These are phyloP conservation scores for Alternaria sp. DNA, from an alignment of 2,329 filamentous ascomycete species.

Conservation along the genomic window DNA sequence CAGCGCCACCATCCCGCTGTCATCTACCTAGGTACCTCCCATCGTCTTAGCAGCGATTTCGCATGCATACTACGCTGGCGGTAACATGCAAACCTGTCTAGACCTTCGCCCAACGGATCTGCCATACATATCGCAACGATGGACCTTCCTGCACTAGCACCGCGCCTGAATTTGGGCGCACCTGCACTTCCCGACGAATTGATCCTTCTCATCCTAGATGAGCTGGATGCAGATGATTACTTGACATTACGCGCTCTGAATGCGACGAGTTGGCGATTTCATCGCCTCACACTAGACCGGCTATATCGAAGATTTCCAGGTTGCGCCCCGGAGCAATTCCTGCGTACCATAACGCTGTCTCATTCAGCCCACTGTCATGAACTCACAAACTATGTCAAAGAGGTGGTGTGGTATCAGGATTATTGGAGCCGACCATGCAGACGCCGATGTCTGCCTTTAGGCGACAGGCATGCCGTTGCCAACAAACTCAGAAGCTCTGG, in stretches of 20 bases:
- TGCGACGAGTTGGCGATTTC: slow-evolving; percentile 5
- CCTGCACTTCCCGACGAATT: slow-evolving; percentile 15
- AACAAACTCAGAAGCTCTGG: not conserved
- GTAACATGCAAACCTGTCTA: not conserved
- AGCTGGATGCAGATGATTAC: not conserved
- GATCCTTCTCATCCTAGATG: slow-evolving; percentile 4
- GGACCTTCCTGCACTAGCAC: not conserved
- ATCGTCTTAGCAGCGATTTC: not conserved
- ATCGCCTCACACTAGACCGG: slow-evolving; percentile 3
- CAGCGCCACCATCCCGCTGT: not conserved
- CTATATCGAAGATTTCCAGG: slow-evolving; percentile 9
- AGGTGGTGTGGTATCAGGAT: slow-evolving; percentile 5
- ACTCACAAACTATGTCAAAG: not conserved
- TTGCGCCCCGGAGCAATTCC: slow-evolving; percentile 4
- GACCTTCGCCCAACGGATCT: not conserved
- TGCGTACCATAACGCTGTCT: slow-evolving; percentile 8
- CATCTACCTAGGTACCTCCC: not conserved
- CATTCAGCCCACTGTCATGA: not conserved
- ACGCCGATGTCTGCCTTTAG: not conserved
- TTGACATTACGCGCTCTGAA: slow-evolving; percentile 2
- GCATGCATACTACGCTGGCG: not conserved
- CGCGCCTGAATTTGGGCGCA: not conserved
- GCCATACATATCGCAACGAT: not conserved
- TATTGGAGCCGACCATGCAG: not conserved
- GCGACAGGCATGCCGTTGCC: not conserved